Percentiles rank a stretch among this genome's conserved stretches.
phyloP scores from a whole-genome alignment of 2,329 filamentous ascomycete species.

The Trichoderma cornu-damae region DNA sequence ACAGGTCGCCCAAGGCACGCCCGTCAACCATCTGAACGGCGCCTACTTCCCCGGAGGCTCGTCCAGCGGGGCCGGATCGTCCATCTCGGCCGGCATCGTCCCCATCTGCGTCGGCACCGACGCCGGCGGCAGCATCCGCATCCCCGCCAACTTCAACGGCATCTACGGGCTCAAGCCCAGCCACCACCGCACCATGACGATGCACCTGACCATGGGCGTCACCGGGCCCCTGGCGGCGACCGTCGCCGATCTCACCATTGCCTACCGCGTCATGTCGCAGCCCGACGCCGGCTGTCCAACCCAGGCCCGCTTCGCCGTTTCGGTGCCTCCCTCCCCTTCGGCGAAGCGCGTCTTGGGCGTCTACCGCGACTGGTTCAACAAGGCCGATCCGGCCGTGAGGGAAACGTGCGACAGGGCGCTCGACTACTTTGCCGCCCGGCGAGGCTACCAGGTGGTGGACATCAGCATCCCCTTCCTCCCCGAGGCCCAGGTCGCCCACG shows the following conservation, averaged over 20 bases:
- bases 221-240: constrained; percentile 71
- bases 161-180: constrained; percentile 76
- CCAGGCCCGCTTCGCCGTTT: constrained; percentile 60
- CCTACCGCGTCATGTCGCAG: constrained; percentile 74
- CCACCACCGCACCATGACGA: constrained; percentile 61
- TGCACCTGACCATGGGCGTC: constrained; percentile 54
- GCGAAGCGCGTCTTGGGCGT: constrained; percentile 65
- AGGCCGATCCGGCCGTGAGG: constrained; percentile 57
- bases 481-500: constrained; percentile 72
- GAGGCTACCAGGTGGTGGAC: constrained; percentile 48
- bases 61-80: constrained; percentile 70
- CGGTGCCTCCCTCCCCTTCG: constrained; percentile 39
- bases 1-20: constrained; percentile 62
- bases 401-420: constrained; percentile 58
- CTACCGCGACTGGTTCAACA: constrained; percentile 47
- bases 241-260: constrained; percentile 70
- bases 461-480: constrained; percentile 62
- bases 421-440: constrained; percentile 49
- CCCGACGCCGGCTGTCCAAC: constrained; percentile 60
- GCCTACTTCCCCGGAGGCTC: constrained; percentile 77
- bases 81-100: constrained; percentile 63
- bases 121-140: constrained; percentile 68
- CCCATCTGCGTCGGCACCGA: constrained; percentile 73
- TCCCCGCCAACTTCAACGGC: constrained; percentile 72
- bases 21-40: constrained; percentile 71